Conservation (phyloP, 768 basidiomycete genomes). For the Pulveroboletus sp. region DNA sequence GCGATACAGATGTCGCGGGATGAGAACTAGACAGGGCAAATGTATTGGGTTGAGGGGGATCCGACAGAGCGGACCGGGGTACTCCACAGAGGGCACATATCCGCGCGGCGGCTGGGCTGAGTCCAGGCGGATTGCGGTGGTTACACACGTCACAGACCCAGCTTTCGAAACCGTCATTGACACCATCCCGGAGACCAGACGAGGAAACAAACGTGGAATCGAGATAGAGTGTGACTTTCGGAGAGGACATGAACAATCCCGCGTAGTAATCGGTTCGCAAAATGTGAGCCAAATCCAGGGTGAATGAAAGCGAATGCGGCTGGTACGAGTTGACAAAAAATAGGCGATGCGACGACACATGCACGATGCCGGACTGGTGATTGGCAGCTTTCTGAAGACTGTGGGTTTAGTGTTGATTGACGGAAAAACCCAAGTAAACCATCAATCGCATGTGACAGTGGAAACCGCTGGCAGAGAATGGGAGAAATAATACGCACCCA, state of each 20-base stretch:
- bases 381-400: conserved; percentile 81
- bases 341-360: conserved; percentile 80
- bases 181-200: conserved; percentile 27
- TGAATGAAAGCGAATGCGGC: conserved; percentile 57
- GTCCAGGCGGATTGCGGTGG: conserved; percentile 74
- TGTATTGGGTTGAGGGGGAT: conserved; percentile 19
- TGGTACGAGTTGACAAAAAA: conserved; percentile 69
- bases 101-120: conserved; percentile 64
- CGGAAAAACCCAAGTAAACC: conserved; percentile 17
- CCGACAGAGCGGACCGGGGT: conserved; percentile 44
- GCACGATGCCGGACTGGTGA: conserved; percentile 71
- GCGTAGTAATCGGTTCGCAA: conserved; percentile 84
- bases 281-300: conserved; percentile 62
- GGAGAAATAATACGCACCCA: conserved; percentile 54
- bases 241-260: conserved; percentile 83
- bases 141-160: conserved; percentile 94
- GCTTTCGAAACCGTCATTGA: conserved; percentile 42
- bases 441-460: conserved; percentile 18
- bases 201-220: conserved; percentile 29
- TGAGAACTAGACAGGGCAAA: conserved; percentile 41
- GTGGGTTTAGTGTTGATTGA: conserved; percentile 30
- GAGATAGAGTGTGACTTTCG: conserved; percentile 84
- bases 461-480: conserved; percentile 8
- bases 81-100: conserved; percentile 85
- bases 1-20: conserved; percentile 36